Evolutionary conservation across 2,329 filamentous ascomycete genomes (phyloP).

Genomic region (Verticillium dahliae): DNA sequence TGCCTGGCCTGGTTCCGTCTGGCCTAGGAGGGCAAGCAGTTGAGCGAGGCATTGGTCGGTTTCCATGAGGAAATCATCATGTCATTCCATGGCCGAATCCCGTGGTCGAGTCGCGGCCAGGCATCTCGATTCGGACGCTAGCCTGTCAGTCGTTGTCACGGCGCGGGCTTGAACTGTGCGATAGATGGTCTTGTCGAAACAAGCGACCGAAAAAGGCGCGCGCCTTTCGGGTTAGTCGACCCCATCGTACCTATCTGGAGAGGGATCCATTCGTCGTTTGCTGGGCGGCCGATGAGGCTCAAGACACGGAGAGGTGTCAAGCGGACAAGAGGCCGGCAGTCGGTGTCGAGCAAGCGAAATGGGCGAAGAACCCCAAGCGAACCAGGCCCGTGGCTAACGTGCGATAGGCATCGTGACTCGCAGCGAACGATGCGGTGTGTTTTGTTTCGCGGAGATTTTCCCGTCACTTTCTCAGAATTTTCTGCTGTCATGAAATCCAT

Average conservation of each 20-base stretch:
- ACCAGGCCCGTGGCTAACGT: background rate
- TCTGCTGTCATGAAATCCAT: background rate
- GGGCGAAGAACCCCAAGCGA: background rate
- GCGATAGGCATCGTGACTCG: background rate
- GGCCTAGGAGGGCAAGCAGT: background rate
- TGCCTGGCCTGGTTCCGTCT: background rate
- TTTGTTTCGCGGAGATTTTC: background rate
- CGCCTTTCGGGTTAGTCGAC: background rate
- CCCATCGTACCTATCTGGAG: background rate
- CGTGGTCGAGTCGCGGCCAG: background rate
- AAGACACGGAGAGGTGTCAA: background rate
- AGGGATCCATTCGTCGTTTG: background rate
- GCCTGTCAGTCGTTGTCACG: background rate
- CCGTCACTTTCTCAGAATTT: background rate
- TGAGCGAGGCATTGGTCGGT: background rate
- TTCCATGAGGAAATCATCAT: background rate
- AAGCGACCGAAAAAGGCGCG: background rate
- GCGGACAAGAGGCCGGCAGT: background rate
- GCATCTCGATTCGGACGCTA: background rate
- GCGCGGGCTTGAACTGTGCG: background rate
- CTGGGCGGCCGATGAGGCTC: slow-evolving; percentile 1
- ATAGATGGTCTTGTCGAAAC: background rate
- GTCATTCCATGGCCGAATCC: background rate
- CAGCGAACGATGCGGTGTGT: background rate
- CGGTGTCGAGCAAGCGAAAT: background rate